Evolutionary conservation across 805 yeast species (phyloP), one percentile per base, ranked within the genome.

Genomic region (Soucietia sequanensis): DNA sequence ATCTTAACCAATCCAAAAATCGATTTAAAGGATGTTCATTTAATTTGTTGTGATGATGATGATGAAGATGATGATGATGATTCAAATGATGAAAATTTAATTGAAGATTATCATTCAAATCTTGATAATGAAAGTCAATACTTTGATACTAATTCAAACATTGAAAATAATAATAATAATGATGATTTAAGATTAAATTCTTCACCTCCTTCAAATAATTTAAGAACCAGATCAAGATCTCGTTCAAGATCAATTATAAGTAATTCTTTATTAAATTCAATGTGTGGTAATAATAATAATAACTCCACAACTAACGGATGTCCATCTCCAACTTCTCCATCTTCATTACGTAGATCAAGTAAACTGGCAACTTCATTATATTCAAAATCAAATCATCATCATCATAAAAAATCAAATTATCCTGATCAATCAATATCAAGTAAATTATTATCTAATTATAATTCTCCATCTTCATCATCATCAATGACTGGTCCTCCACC

Each of bases 1-100:
- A 50, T 59, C 19, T 35, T 59, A 12, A 41, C 46, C 27, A 48
- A 60, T 33, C 65, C 66, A 9, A 34, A 45, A 5, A 41, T 56
- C 4, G 54, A 52, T 23, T 37, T 36, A 27, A 44, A 52, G 20
- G 38, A 47, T 24, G 60, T 60, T 19, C 47, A 55, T 24, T 32
- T 56, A 23, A 50, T 52, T 19, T 52, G 56, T 39, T 44, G 52
- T 16, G 52, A 47, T 11, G 42, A 34, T n/a, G 23, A 33, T 12
- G 41, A 34, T 12, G 26, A 15, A 11, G 37, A 35, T 23, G 39
- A 30, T 4, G 26, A n/a, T 16, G 31, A 20, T 8, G 33, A 28
- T 10, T 35, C 28, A 25, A 26, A 21, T 21, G 23, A 21, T 8
- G 23, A 21, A 7, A 7, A 21, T 7, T 7, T 8, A 21, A 10